Base-by-base conservation (phyloP, 768 basidiomycete genomes). In the Hysterangium stoloniferum region DNA sequence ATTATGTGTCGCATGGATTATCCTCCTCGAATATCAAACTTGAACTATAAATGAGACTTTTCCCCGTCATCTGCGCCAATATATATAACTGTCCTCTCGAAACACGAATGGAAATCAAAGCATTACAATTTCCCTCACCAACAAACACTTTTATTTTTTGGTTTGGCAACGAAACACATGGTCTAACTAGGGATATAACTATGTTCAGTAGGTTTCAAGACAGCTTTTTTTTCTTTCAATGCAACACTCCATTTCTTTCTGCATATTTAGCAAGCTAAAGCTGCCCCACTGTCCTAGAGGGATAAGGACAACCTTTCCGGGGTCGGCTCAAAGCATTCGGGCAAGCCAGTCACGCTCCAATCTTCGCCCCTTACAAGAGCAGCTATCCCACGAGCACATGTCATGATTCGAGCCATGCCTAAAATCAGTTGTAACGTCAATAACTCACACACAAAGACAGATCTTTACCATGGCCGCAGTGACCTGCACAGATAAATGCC, bases 261-360 rank as follows among this genome's bases (percentile, higher is more conserved):
- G 38, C 20, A 45, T 45, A 29, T 45, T 8, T 45, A 11, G 20
- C 44, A 15, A 45, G 22, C 44, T 27, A 32, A 15, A 8, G 44
- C 20, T 45, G 9, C 29, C 29, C 29, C 13, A 13, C 44, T 8
- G 44, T 45, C 13, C 9, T 32, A 11, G 34, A 35, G 34, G 19
- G 12, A 11, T 15, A 9, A 28, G 9, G 44, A 45, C 17, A 64
- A 55, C 25, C 64, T 50, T 45, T 64, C 60, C 11, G 28, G 48
- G 9, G 61, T 62, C 3, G 62, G 57, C 47, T 62, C 53, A 40
- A 66, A 65, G 43, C 61, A 62, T 43, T 65, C 64, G 25, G 65
- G 65, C n/a, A 66, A 54, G 1, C 58, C 57, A 1, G 64, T 65
- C 11, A 55, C 53, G 6, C 42, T 53, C 62, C 62, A 66, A 9